Percentiles rank a stretch among this genome's conserved stretches.
Conservation (phyloP, 352 stramenopile genomes). For the Peronospora belbahrii region DNA sequence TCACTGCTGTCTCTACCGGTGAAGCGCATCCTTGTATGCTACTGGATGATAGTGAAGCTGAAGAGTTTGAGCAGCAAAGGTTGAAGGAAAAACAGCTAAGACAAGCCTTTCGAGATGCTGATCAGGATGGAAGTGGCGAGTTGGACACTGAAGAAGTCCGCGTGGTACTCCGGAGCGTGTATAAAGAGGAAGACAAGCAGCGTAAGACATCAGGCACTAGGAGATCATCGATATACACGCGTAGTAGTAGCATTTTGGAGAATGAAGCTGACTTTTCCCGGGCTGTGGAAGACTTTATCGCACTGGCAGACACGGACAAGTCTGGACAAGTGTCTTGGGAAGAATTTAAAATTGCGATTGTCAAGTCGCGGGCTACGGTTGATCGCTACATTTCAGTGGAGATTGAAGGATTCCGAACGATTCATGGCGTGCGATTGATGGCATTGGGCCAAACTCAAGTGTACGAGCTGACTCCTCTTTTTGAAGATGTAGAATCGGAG, state of each 20-base stretch:
- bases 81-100: conserved; percentile 84
- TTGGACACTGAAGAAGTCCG: conserved; percentile 75
- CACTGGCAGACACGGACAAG: conserved; percentile 63
- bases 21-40: conserved; percentile 56
- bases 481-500: conserved; percentile 69
- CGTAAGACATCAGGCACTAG: conserved; percentile 22
- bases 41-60: conserved; percentile 52
- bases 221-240: conserved; percentile 25
- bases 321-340: conserved; percentile 80
- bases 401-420: conserved; percentile 58
- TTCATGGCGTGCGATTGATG: conserved; percentile 61
- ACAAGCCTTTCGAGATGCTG: conserved; percentile 65
- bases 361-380: conserved; percentile 59
- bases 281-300: conserved; percentile 71
- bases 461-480: conserved; percentile 63
- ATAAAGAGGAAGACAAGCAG: conserved; percentile 58
- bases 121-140: conserved; percentile 67
- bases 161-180: conserved; percentile 59
- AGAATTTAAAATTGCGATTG: conserved; percentile 80
- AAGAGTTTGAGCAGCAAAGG: conserved; percentile 72
- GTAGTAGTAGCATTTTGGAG: conserved; percentile 45
- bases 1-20: conserved; percentile 40
- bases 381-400: conserved; percentile 72
- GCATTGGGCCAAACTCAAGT: conserved; percentile 68
- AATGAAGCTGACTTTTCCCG: conserved; percentile 53